Evolutionary conservation across 441 rosid genomes (phyloP).

Genomic region (Arabidopsis hybrid): DNA sequence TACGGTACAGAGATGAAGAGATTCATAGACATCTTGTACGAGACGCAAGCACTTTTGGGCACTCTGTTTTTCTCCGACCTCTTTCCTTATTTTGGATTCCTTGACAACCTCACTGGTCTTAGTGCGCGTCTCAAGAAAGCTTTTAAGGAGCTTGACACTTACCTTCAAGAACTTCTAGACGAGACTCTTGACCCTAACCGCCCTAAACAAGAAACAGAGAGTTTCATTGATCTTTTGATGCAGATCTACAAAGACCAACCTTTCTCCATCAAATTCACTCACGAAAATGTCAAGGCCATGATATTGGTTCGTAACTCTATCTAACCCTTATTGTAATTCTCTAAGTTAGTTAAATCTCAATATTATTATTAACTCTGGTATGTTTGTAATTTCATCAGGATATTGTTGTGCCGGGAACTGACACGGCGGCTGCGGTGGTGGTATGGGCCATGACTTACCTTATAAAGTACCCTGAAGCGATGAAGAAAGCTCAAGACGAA

Average conservation of each 20-base stretch:
- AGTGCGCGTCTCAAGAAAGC: conserved; percentile 42
- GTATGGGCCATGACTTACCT: conserved; percentile 56
- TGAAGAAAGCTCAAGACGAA: conserved; percentile 52
- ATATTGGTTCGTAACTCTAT: conserved; percentile 39
- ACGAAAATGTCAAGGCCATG: conserved; percentile 48
- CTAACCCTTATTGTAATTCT: background rate
- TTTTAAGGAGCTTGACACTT: conserved; percentile 44
- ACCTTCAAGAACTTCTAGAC: conserved; percentile 49
- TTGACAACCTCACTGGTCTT: conserved; percentile 43
- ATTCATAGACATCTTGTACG: conserved; percentile 45
- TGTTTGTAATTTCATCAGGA: conserved; percentile 44
- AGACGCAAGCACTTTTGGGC: conserved; percentile 46
- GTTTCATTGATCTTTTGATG: conserved; percentile 46
- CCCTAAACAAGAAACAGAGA: conserved; percentile 44
- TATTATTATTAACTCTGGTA: background rate
- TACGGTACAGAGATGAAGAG: conserved; percentile 49
- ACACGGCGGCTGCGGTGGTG: conserved; percentile 48
- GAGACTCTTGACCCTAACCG: conserved; percentile 46
- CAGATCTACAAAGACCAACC: conserved; percentile 46
- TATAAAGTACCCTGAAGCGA: conserved; percentile 46
- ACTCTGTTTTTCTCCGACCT: conserved; percentile 46
- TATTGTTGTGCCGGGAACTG: conserved; percentile 52
- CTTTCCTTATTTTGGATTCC: conserved; percentile 44
- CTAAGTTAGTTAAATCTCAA: background rate
- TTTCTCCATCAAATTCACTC: conserved; percentile 45